Evolutionary conservation across 371 early-diverging fungal species (phyloP).

Genomic region (Funneliformis caledonium): DNA sequence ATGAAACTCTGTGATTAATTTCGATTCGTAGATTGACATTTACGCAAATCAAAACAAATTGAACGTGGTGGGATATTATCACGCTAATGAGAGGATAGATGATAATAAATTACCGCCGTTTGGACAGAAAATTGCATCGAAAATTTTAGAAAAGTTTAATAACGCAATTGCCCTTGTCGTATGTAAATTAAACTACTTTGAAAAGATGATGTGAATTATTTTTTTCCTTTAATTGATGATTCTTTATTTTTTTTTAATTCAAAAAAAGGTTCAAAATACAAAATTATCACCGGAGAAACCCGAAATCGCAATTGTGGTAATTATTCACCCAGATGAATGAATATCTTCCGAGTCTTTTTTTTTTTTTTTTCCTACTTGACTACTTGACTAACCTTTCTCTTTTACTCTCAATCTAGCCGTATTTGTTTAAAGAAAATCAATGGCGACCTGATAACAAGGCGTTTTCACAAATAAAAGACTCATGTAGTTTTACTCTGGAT

Average conservation of each 20-base stretch:
- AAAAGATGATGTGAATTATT: neutral
- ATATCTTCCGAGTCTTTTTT: neutral
- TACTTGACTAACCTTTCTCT: neutral
- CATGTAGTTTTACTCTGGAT: neutral
- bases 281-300: slow-evolving; percentile 31
- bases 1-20: neutral
- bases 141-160: slow-evolving; percentile 26
- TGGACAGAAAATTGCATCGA: slow-evolving; percentile 30
- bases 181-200: neutral
- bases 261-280: slow-evolving; percentile 33
- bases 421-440: slow-evolving; percentile 34
- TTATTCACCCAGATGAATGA: neutral
- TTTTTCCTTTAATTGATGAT: neutral
- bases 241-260: slow-evolving; percentile 4
- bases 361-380: neutral
- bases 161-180: slow-evolving; percentile 36
- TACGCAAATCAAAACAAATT: slow-evolving; percentile 20
- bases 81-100: slow-evolving; percentile 21
- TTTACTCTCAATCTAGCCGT: slow-evolving; percentile 15
- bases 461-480: neutral
- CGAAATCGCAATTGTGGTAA: slow-evolving; percentile 32
- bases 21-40: neutral
- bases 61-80: slow-evolving; percentile 28
- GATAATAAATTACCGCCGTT: slow-evolving; percentile 33
- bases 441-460: slow-evolving; percentile 37